phyloP scores from a whole-genome alignment of 1,284 basidiomycete species.

The Naganishia cerealis region DNA sequence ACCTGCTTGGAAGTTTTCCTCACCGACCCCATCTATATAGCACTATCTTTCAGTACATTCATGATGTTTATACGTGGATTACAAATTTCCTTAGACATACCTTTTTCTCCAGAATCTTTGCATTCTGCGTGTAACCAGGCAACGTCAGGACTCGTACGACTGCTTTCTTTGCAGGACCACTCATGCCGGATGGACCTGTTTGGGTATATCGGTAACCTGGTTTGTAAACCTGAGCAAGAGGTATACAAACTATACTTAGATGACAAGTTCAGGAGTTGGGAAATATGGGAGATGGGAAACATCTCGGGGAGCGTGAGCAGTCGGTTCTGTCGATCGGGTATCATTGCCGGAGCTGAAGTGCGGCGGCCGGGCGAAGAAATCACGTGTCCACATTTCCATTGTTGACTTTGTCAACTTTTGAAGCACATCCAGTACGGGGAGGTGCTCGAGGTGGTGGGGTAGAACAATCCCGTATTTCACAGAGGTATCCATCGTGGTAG shows the following conservation, averaged over 20 bases:
- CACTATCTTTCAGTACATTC: not conserved
- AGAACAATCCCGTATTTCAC: not conserved
- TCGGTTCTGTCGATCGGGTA: not conserved
- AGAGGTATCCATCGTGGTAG: not conserved
- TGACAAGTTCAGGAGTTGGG: not conserved
- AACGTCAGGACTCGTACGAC: slow-evolving; percentile 44
- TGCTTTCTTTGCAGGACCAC: slow-evolving; percentile 22
- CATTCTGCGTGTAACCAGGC: slow-evolving; percentile 76
- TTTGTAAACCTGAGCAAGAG: no score
- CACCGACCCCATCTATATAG: slow-evolving; percentile 40
- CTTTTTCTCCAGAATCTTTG: slow-evolving; percentile 73
- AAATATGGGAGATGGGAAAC: not conserved
- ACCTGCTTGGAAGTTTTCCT: slow-evolving; percentile 57
- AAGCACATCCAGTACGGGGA: not conserved
- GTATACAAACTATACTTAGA: not conserved
- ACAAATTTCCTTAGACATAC: slow-evolving; percentile 55
- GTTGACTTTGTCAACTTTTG: slow-evolving; percentile 16
- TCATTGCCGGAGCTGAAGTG: not conserved
- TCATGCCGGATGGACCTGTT: not conserved
- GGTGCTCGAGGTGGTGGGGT: not conserved
- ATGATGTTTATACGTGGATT: not conserved
- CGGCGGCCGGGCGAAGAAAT: not conserved
- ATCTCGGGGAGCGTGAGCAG: not conserved
- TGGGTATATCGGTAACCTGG: no score
- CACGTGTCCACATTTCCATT: slow-evolving; percentile 19